Evolutionary conservation across 768 basidiomycete species (phyloP).

Genomic region (Amanita polypyramis): DNA sequence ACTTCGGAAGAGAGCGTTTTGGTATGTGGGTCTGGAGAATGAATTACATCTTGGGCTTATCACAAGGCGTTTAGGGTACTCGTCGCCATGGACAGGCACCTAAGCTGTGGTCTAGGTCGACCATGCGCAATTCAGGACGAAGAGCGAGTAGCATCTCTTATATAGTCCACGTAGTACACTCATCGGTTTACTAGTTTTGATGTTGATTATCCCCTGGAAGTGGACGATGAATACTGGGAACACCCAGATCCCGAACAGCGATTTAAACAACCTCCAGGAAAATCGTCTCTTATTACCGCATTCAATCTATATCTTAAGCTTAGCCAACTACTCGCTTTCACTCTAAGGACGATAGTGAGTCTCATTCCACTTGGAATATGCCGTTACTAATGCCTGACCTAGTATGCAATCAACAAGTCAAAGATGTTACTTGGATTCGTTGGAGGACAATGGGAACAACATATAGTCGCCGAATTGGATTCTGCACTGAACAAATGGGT

Average conservation of each 20-base stretch:
- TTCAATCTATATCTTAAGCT: constrained; percentile 51
- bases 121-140: constrained; percentile 75
- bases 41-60: not conserved
- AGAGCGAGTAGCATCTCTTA: constrained; percentile 36
- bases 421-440: constrained; percentile 55
- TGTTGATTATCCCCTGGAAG: constrained; percentile 53
- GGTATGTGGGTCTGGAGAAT: constrained; percentile 22
- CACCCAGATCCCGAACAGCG: constrained; percentile 42
- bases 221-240: constrained; percentile 73
- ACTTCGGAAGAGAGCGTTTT: constrained; percentile 65
- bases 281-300: constrained; percentile 43
- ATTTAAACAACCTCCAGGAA: constrained; percentile 62
- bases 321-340: constrained; percentile 52
- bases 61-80: constrained; percentile 33
- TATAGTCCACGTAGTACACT: constrained; percentile 1
- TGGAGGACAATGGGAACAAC: constrained; percentile 55
- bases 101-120: constrained; percentile 51
- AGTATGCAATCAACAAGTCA: constrained; percentile 82
- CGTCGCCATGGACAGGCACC: constrained; percentile 39
- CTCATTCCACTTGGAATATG: not conserved
- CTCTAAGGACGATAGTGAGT: constrained; percentile 53
- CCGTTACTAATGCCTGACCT: not conserved
- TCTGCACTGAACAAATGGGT: constrained; percentile 67
- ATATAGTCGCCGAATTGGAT: constrained; percentile 61
- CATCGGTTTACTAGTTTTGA: constrained; percentile 48